Conservation (phyloP, 495 filamentous ascomycete species). For the Bombardia bombarda region DNA sequence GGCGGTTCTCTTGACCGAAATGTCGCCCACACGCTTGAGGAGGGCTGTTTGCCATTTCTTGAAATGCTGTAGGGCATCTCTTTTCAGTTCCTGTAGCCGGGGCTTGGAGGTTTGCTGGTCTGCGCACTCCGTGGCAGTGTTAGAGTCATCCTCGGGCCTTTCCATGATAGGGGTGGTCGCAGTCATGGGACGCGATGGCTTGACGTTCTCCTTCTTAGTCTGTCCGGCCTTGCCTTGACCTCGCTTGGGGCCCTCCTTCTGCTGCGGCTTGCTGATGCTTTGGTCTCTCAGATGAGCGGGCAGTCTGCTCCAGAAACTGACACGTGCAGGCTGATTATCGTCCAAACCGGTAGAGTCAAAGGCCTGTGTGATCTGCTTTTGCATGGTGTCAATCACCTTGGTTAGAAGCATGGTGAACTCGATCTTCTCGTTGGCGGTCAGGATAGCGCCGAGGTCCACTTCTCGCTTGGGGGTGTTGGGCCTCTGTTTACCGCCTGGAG, state of each 20-base stretch:
- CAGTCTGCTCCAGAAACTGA: conserved; percentile 20
- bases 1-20: conserved; percentile 22
- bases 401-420: conserved; percentile 29
- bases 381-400: conserved; percentile 40
- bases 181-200: conserved; percentile 12
- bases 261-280: conserved; percentile 9
- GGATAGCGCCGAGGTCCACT: conserved; percentile 24
- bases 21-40: conserved; percentile 32
- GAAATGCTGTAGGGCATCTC: conserved; percentile 34
- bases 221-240: neutral
- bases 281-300: conserved; percentile 23
- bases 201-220: conserved; percentile 18
- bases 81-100: conserved; percentile 34
- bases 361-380: conserved; percentile 33
- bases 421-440: conserved; percentile 18
- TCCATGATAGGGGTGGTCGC: neutral
- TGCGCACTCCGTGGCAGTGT: neutral
- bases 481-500: conserved; percentile 12
- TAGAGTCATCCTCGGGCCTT: neutral
- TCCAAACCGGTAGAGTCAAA: conserved; percentile 32
- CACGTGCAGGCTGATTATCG: conserved; percentile 15
- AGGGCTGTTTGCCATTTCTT: conserved; percentile 35
- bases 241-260: neutral
- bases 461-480: conserved; percentile 19
- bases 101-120: conserved; percentile 19